These are phyloP conservation scores for Turritis glabra DNA, from an alignment of 345 rosid genomes.

Conservation along the genomic window DNA sequence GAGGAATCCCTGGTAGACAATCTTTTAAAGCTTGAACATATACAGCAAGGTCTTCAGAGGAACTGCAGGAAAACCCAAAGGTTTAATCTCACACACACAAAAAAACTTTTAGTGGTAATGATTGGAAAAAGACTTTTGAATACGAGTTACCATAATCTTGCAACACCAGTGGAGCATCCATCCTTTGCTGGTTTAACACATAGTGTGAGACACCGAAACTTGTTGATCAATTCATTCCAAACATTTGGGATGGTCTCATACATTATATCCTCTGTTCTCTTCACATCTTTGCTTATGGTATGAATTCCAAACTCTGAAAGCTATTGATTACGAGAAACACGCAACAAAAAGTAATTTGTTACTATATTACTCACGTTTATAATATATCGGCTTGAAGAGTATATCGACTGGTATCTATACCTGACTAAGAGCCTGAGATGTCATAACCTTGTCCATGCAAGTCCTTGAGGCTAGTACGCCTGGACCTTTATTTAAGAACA, in stretches of 20 bases:
- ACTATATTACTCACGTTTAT: constrained; percentile 8
- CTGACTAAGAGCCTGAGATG: constrained; percentile 76
- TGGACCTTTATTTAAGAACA: constrained; percentile 61
- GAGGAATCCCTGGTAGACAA: constrained; percentile 70
- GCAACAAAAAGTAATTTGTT: constrained; percentile 10
- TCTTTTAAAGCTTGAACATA: constrained; percentile 76
- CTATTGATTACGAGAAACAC: constrained; percentile 47
- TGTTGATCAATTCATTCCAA: constrained; percentile 68
- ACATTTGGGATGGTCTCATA: constrained; percentile 44
- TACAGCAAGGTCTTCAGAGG: constrained; percentile 64
- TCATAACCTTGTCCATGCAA: constrained; percentile 92
- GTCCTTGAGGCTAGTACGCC: constrained; percentile 74
- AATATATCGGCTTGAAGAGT: constrained; percentile 6
- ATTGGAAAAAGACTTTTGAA: not conserved
- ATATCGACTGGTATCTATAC: constrained; percentile 46
- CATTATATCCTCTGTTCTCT: constrained; percentile 61
- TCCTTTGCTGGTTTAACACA: constrained; percentile 95
- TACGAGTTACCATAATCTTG: constrained; percentile 74
- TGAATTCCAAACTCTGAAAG: constrained; percentile 74
- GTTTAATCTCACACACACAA: not conserved
- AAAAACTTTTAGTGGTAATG: not conserved
- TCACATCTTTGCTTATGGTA: constrained; percentile 78
- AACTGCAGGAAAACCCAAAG: constrained; percentile 49
- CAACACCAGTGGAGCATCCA: constrained; percentile 99
- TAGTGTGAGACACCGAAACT: constrained; percentile 71